Base-by-base conservation (phyloP, 352 stramenopile species). In the Globisporangium echinulatum region DNA sequence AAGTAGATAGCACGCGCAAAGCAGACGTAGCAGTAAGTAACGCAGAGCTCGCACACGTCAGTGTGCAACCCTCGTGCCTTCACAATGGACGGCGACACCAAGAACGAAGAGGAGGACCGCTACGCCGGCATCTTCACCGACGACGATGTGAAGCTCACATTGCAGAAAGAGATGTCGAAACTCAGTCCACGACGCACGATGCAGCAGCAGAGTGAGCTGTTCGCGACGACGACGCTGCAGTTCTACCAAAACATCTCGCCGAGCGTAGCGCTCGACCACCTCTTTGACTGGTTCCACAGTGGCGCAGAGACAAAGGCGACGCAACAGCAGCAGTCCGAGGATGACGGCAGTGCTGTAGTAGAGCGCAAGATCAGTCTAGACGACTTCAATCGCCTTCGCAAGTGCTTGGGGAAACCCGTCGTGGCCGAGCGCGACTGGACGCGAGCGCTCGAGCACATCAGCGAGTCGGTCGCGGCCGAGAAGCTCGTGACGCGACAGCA, bases 171-270 rank as follows among this genome's bases (percentile, higher is more conserved):
- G 51, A 83, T 77, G 67, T 64, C 67, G 7, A 67, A 77, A 49
- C 62, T 75, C 44, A 81, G 71, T 46, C 74, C 71, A 33, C 71
- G 71, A 0, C 69, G 74, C 38, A 56, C 54, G 10, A 63, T 60
- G 19, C 59, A 62, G 17, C 58, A 53, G 17, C 54, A 61, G 5
- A 46, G 36, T 36, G 50, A 54, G 5, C 33, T 10, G 5, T 63
- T 70, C 9, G 63, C 68, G 17, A 75, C 72, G 9, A 81, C 71
- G 51, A 79, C 68, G 53, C 51, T 84, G 49, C 74, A 68, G 51
- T 82, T 84, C 59, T 82, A 77, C 51, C 65, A 87, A 62, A 66
- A 84, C 43, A 82, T 84, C 37, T 71, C 70, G 13, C 74, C 74
- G 6, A 74, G 62, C 17, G 62, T 51, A 52, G 77, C 77, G 5